Conservation (phyloP, 2,329 filamentous ascomycete species). For the Teratosphaeria zuluensis region DNA sequence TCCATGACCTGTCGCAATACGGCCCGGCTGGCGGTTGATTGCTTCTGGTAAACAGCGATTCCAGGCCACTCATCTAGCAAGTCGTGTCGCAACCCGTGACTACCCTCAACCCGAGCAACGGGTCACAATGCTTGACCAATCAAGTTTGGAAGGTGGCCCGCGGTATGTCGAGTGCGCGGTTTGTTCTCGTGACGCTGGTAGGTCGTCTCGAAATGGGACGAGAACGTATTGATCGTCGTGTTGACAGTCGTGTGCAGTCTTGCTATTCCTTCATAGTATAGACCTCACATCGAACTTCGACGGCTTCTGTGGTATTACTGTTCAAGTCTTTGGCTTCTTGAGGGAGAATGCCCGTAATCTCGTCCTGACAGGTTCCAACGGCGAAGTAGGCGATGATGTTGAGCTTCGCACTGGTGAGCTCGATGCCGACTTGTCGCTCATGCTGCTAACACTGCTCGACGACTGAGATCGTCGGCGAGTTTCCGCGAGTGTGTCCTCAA, state of each 20-base stretch:
- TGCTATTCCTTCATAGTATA: background rate
- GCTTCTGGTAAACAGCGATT: no score
- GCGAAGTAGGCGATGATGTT: background rate
- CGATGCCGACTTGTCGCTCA: conserved; percentile 1
- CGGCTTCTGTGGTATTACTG: background rate
- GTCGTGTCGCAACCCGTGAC: no score
- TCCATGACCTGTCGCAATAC: no score
- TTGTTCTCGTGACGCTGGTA: background rate
- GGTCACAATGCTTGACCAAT: background rate
- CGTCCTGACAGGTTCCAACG: background rate
- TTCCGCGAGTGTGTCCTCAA: conserved; percentile 27
- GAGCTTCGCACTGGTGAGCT: background rate
- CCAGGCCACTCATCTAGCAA: no score
- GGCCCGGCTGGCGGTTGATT: no score
- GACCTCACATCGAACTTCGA: background rate
- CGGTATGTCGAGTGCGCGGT: background rate
- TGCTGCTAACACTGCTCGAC: conserved; percentile 1
- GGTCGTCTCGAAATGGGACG: background rate
- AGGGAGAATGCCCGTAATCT: background rate
- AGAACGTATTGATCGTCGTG: background rate
- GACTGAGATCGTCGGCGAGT: conserved; percentile 10
- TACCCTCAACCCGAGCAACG: no score
- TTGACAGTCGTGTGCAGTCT: background rate
- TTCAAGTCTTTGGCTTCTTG: background rate
- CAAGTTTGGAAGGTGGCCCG: background rate